phyloP scores from a whole-genome alignment of 768 basidiomycete genomes.

The Suillus fuscotomentosus region DNA sequence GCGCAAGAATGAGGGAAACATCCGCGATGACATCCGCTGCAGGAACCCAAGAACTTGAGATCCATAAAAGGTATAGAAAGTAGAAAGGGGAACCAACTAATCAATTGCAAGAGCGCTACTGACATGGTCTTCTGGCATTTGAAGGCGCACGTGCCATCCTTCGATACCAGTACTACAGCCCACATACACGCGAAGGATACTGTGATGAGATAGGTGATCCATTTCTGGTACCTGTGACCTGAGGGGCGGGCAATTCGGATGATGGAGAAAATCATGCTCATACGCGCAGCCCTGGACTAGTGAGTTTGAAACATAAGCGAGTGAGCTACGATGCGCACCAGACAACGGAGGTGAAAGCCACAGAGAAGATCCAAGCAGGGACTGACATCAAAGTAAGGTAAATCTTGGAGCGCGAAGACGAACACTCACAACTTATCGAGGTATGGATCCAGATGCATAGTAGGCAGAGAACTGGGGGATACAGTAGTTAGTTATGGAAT shows the following conservation, averaged over 20 bases:
- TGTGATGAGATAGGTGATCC: background rate
- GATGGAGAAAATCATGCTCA: slow-evolving; percentile 7
- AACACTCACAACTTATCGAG: background rate
- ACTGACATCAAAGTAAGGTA: background rate
- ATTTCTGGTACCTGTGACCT: background rate
- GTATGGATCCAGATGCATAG: background rate
- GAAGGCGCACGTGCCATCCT: background rate
- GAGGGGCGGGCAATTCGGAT: background rate
- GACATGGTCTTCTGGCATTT: background rate
- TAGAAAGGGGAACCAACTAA: background rate
- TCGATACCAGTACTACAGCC: background rate
- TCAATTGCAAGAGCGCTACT: background rate
- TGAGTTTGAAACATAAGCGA: background rate
- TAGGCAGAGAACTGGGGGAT: background rate
- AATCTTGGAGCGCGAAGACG: background rate
- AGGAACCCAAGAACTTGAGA: background rate
- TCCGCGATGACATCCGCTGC: slow-evolving; percentile 2
- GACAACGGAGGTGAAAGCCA: background rate
- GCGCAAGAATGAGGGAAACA: background rate
- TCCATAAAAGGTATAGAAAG: background rate
- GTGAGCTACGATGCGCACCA: background rate
- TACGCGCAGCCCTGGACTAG: slow-evolving; percentile 4
- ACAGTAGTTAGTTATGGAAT: background rate
- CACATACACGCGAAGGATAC: slow-evolving; percentile 3
- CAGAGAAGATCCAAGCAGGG: background rate